phyloP scores from a whole-genome alignment of 768 basidiomycete species.

The Tephrocybe sp. region DNA sequence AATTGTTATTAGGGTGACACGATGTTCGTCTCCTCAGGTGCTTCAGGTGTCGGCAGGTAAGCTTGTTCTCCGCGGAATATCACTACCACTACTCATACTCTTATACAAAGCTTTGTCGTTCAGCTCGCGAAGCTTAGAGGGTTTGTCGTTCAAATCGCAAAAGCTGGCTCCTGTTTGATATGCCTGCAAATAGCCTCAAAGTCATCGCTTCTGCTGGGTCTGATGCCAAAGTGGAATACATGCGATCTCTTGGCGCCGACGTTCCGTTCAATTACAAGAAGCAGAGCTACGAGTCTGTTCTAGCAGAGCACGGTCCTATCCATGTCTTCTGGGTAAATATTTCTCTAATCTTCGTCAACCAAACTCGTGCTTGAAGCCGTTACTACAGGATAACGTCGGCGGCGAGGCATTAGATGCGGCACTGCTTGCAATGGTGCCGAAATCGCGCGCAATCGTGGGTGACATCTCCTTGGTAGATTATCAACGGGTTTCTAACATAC shows the following conservation, averaged over 20 bases:
- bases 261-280: conserved; percentile 66
- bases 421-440: conserved; percentile 30
- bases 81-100: too few species aligned
- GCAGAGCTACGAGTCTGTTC: conserved; percentile 36
- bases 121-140: conserved; percentile 39
- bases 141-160: conserved; percentile 5
- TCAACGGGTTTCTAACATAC: neutral
- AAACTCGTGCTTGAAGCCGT: neutral
- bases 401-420: conserved; percentile 38
- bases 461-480: neutral
- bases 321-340: conserved; percentile 35
- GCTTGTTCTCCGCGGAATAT: neutral
- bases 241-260: conserved; percentile 52
- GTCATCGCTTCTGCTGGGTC: conserved; percentile 64
- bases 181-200: conserved; percentile 23
- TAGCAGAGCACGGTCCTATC: conserved; percentile 51
- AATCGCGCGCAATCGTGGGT: conserved; percentile 41
- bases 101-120: conserved; percentile 25
- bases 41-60: conserved; percentile 30
- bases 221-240: conserved; percentile 55
- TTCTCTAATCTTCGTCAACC: neutral
- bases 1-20: conserved; percentile 20
- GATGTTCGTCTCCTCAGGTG: conserved; percentile 27
- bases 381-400: conserved; percentile 41
- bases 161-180: neutral